These are phyloP conservation scores for Blastomyces parvus DNA, from an alignment of 2,329 filamentous ascomycete genomes.

Conservation along the genomic window DNA sequence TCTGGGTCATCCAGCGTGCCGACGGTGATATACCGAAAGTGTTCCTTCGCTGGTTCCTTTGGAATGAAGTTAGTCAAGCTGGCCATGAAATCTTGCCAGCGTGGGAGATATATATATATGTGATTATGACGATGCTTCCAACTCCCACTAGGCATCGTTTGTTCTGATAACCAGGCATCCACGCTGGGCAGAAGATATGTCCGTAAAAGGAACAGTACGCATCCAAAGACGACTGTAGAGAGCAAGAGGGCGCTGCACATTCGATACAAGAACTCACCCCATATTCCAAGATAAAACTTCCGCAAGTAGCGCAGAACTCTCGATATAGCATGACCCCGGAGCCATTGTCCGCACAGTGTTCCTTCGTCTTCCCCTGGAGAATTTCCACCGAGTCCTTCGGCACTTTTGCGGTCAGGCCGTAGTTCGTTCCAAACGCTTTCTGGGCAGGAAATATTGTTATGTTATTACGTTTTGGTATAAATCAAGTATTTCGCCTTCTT, in stretches of 20 bases:
- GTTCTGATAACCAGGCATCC: neutral
- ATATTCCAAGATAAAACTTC: slow-evolving; percentile 45
- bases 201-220: no score
- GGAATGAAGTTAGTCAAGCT: neutral
- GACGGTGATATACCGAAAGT: slow-evolving; percentile 38
- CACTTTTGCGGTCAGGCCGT: slow-evolving; percentile 45
- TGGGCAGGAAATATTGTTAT: slow-evolving; percentile 15
- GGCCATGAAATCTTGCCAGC: no score
- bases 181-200: no score
- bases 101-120: neutral
- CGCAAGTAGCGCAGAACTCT: slow-evolving; percentile 46
- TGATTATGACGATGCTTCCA: neutral
- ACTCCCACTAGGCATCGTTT: neutral
- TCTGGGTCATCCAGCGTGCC: slow-evolving; percentile 44
- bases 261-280: slow-evolving; percentile 30
- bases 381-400: slow-evolving; percentile 37
- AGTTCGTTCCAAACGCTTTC: slow-evolving; percentile 45
- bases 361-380: slow-evolving; percentile 32
- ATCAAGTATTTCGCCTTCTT: no score
- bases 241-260: neutral
- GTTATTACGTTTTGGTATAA: neutral
- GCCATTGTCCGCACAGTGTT: slow-evolving; percentile 44
- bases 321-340: slow-evolving; percentile 39
- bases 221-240: neutral
- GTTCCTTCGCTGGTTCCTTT: slow-evolving; percentile 26